Base-by-base conservation (phyloP, 2,329 filamentous ascomycete genomes). In the Cercospora sesami region DNA sequence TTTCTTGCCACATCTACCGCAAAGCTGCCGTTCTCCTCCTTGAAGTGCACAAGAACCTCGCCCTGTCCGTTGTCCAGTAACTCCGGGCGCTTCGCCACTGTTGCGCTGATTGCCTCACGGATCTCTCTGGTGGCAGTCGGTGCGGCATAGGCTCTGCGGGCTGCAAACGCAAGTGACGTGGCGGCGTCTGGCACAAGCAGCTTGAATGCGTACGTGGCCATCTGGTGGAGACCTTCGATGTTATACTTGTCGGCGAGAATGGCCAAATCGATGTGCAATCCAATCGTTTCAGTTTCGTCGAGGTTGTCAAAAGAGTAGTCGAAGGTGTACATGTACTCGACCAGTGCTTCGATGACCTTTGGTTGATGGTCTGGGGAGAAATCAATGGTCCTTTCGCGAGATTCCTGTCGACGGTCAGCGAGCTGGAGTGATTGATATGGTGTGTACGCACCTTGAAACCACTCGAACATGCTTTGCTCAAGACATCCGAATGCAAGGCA, bases 271-370 rank as follows among this genome's bases (percentile, higher is more conserved):
- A 33, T 14, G 26, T 62, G 39, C 4, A 62, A 30, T 5, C 9
- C 23, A 8, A 62, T 30, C 21, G 6, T 9, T 4, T 48, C 36
- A 9, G 4, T 5, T 3, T n/a, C 18, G 39, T 28, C 28, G 21
- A n/a, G 21, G 18, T 1, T 18, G 21, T 5, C 1, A 4, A 51
- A 1, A 10, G 10, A 26, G 26, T 62, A 62, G 8, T 31, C 8
- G 26, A 63, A 33, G 3, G 23, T 63, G 26, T 63, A 63, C 39
- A 63, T 48, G 42, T 63, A 63, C 8, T 63, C 39, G 1, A 63
- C 26, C 1, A 63, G 60, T 4, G 60, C 60, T 2, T 51, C 31
- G 26, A 51, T 26, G 2, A 48, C 1, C 12, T 21, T 9, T 1
- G 36, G 36, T 0, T 26, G 0, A 5, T 63, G 42, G 23, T 31